These are phyloP conservation scores for Vigna trinervia DNA, from an alignment of 306 rosid genomes.

Conservation along the genomic window DNA sequence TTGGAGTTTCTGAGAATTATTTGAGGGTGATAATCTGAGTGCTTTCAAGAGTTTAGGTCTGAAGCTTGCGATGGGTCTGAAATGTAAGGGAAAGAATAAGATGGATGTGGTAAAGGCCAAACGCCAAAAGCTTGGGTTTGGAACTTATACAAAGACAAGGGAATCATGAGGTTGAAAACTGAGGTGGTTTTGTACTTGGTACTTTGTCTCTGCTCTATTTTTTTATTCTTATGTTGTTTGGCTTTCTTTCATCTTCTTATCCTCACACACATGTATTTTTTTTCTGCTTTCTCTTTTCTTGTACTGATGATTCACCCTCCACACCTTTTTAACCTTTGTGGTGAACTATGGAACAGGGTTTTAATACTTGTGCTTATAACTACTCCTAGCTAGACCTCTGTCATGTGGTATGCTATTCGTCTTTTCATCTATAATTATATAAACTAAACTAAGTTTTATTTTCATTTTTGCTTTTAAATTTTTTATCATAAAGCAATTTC, in stretches of 20 bases:
- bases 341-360: constrained; percentile 6
- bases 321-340: constrained; percentile 24
- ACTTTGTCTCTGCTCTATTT: not conserved
- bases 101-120: constrained; percentile 47
- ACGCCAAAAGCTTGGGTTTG: constrained; percentile 53
- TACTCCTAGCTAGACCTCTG: no score
- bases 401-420: no score
- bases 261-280: not conserved
- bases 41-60: constrained; percentile 34
- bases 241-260: not conserved
- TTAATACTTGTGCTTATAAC: no score
- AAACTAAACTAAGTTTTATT: no score
- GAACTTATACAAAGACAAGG: constrained; percentile 48
- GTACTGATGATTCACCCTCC: not conserved
- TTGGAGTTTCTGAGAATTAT: constrained; percentile 46
- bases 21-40: constrained; percentile 2
- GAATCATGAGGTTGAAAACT: constrained; percentile 36
- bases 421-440: no score
- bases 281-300: constrained; percentile 12
- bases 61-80: constrained; percentile 31
- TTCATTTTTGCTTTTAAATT: no score
- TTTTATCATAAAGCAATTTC: no score
- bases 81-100: constrained; percentile 48
- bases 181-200: not conserved
- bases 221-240: not conserved